Conservation (phyloP, 2,329 filamentous ascomycete genomes). For the Tricladium varicosporioides region DNA sequence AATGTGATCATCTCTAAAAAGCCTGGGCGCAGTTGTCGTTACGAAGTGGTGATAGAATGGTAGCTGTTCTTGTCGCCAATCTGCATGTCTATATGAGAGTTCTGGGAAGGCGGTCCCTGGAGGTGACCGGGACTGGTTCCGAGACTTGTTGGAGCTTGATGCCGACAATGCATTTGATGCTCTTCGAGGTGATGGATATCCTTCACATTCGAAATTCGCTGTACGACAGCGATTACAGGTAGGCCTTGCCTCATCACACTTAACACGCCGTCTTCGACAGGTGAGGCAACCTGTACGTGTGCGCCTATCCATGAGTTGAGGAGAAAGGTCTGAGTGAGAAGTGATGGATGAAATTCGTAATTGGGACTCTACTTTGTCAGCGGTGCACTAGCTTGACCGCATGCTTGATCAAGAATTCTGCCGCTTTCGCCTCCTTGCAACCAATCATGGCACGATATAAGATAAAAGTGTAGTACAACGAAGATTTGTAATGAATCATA, state of each 20-base stretch:
- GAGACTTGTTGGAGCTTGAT: background rate
- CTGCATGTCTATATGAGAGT: conserved; percentile 16
- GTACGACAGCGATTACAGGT: conserved; percentile 19
- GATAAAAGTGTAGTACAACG: no score
- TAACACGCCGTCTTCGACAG: conserved; percentile 22
- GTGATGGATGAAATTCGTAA: no score
- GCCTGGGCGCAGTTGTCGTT: conserved; percentile 17
- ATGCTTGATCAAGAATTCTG: no score
- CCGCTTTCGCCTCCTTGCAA: no score
- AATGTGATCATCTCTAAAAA: conserved; percentile 23
- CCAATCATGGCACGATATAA: no score
- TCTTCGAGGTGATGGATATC: conserved; percentile 13
- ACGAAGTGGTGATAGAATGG: conserved; percentile 28
- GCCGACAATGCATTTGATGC: background rate
- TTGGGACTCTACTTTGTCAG: no score
- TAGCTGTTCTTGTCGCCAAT: conserved; percentile 23
- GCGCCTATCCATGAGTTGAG: conserved; percentile 3
- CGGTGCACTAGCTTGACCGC: no score
- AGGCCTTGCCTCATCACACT: conserved; percentile 25
- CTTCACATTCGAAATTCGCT: conserved; percentile 22
- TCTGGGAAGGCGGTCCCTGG: background rate
- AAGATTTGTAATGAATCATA: no score
- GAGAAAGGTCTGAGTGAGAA: no score
- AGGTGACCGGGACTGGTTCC: background rate
- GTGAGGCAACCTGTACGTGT: conserved; percentile 25